Percentiles rank a stretch among this genome's conserved stretches.
These are phyloP conservation scores for Spergularia marina DNA, from an alignment of 148 eudicot genomes.

Conservation along the genomic window DNA sequence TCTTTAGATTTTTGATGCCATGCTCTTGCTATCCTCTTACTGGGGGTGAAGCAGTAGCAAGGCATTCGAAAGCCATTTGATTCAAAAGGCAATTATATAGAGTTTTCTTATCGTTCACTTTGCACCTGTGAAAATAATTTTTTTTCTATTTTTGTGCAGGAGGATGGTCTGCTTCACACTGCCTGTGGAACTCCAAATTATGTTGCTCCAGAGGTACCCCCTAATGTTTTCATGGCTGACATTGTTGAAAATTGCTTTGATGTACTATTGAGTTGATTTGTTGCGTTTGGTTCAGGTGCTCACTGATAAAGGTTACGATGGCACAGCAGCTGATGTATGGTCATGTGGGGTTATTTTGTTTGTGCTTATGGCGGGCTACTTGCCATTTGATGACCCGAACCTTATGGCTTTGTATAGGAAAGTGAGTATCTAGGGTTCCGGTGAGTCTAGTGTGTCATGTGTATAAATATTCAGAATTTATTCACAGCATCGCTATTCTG, in stretches of 20 bases:
- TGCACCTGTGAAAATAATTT: not conserved
- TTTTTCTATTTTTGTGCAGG: constrained; percentile 36
- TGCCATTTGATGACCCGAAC: constrained; percentile 81
- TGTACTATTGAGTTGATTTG: constrained; percentile 8
- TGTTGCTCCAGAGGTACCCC: constrained; percentile 87
- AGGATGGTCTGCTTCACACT: constrained; percentile 86
- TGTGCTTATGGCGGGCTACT: constrained; percentile 89
- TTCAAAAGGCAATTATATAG: no score
- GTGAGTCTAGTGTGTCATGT: not conserved
- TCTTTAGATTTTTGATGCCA: not conserved
- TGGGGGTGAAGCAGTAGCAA: not conserved
- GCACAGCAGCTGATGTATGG: constrained; percentile 84
- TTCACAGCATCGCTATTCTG: constrained; percentile 15
- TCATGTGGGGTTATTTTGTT: constrained; percentile 89
- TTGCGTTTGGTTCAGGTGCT: constrained; percentile 54
- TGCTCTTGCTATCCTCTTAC: not conserved
- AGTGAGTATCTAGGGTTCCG: constrained; percentile 38
- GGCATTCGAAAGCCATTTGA: no score
- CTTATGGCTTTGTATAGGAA: constrained; percentile 56
- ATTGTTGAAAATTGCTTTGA: not conserved
- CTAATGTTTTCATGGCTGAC: not conserved
- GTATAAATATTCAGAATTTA: not conserved
- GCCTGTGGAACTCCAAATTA: constrained; percentile 95
- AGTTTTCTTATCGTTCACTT: no score
- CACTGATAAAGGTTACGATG: constrained; percentile 78